Conservation (phyloP, 2,329 filamentous ascomycete genomes). For the Paraconiothyrium brasiliense region DNA sequence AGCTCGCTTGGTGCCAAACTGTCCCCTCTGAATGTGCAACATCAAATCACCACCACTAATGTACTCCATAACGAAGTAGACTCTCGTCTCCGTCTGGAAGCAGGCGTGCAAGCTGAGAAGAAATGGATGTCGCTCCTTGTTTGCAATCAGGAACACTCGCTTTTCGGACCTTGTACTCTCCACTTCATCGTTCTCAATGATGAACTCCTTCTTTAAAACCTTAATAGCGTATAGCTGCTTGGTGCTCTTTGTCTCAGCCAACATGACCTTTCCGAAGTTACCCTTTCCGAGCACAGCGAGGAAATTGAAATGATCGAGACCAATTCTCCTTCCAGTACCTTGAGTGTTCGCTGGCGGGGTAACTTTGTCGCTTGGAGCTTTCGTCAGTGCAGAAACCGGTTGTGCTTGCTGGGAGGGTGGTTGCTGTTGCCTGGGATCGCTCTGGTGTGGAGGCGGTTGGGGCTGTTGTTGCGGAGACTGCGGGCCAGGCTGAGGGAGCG, state of each 20-base stretch:
- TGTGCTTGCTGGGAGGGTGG: slow-evolving; percentile 48
- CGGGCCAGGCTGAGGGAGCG: slow-evolving; percentile 55
- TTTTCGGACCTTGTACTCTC: slow-evolving; percentile 98
- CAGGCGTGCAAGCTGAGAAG: slow-evolving; percentile 93
- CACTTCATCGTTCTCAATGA: slow-evolving; percentile 99
- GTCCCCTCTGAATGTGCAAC: slow-evolving; percentile 96
- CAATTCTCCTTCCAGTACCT: slow-evolving; percentile 85
- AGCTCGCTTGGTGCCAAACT: slow-evolving; percentile 93
- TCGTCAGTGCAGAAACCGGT: slow-evolving; percentile 40
- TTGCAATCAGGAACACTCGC: slow-evolving; percentile 94
- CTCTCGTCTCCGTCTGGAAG: slow-evolving; percentile 97
- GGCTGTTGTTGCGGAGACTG: slow-evolving; percentile 63
- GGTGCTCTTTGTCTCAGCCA: slow-evolving; percentile 93
- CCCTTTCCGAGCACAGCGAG: slow-evolving; percentile 96
- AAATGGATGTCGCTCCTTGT: slow-evolving; percentile 97
- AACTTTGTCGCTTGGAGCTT: slow-evolving; percentile 61
- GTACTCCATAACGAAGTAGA: slow-evolving; percentile 99
- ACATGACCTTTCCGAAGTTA: slow-evolving; percentile 99
- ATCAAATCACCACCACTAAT: slow-evolving; percentile 98
- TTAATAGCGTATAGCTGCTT: slow-evolving; percentile 98
- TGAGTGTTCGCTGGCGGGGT: slow-evolving; percentile 72
- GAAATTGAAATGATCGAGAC: slow-evolving; percentile 99
- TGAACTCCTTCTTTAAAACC: slow-evolving; percentile 99
- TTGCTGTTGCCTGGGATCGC: slow-evolving; percentile 50
- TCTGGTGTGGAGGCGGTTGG: slow-evolving; percentile 56